Conservation (phyloP, 2,329 filamentous ascomycete species). For the Monascus ruber region DNA sequence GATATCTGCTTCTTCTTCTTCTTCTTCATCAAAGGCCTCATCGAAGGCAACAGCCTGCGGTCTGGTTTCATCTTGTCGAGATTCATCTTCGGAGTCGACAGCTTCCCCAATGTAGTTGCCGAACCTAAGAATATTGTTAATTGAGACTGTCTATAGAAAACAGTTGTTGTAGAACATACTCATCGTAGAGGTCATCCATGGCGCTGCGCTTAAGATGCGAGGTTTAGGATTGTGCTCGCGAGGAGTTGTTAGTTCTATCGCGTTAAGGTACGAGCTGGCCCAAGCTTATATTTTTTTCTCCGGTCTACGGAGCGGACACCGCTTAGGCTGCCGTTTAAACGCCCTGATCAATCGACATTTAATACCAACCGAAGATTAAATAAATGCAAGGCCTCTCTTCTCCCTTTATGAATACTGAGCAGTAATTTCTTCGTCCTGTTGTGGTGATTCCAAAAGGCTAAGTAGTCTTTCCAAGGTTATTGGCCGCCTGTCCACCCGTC, state of each 20-base stretch:
- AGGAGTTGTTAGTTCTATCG: background rate
- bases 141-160: constrained; percentile 6
- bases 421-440: no score
- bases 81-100: constrained; percentile 76
- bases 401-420: no score
- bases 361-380: no score
- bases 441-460: no score
- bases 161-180: constrained; percentile 43
- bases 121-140: constrained; percentile 50
- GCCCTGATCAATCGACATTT: no score
- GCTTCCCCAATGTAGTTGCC: constrained; percentile 97
- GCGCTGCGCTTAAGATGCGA: background rate
- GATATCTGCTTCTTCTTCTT: constrained; percentile 51
- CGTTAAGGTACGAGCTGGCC: background rate
- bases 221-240: no score
- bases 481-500: no score
- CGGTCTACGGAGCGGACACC: no score
- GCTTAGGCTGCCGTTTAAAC: no score
- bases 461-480: no score
- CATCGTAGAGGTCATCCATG: constrained; percentile 97
- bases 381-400: no score
- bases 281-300: background rate
- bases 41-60: constrained; percentile 71
- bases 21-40: constrained; percentile 54
- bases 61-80: constrained; percentile 60